phyloP scores from a whole-genome alignment of 352 stramenopile genomes.

The Peronospora tabacina region DNA sequence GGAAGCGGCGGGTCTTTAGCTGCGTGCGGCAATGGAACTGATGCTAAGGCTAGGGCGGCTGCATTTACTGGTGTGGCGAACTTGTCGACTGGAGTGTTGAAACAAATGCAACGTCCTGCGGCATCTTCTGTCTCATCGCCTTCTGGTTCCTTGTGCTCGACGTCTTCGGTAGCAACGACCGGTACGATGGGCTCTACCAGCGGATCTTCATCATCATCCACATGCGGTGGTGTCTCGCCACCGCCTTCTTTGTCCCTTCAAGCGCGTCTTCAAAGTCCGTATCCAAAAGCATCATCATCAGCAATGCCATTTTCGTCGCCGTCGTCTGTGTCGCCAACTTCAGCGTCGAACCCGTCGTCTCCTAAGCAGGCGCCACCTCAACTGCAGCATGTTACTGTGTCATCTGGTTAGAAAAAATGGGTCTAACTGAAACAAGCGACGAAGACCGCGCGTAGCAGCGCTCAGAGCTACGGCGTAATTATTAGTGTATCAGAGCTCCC shows the following conservation, averaged over 20 bases:
- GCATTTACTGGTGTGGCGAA: constrained; percentile 15
- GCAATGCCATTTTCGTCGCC: constrained; percentile 39
- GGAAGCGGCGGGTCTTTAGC: constrained; percentile 3
- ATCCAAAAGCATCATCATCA: constrained; percentile 39
- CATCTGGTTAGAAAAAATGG: constrained; percentile 39
- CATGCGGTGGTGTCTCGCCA: constrained; percentile 16
- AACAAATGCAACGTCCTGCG: constrained; percentile 16
- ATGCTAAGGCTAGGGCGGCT: constrained; percentile 13
- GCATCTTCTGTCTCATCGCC: constrained; percentile 21
- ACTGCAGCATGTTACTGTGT: constrained; percentile 64
- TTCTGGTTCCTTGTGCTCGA: constrained; percentile 22
- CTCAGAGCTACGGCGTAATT: constrained; percentile 38
- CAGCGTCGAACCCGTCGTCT: constrained; percentile 36
- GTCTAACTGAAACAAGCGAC: constrained; percentile 2
- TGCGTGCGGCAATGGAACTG: constrained; percentile 5
- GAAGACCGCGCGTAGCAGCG: constrained; percentile 15
- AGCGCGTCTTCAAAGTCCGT: constrained; percentile 29
- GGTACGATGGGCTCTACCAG: constrained; percentile 24
- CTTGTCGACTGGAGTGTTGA: constrained; percentile 21
- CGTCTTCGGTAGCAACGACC: constrained; percentile 19
- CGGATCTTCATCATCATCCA: constrained; percentile 28
- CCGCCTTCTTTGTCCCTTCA: constrained; percentile 27
- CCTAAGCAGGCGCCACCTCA: constrained; percentile 38
- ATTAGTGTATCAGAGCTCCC: constrained; percentile 37
- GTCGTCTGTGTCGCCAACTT: constrained; percentile 31